Evolutionary conservation across 2,329 filamentous ascomycete species (phyloP), one percentile per base, ranked within the genome.

Genomic region (Fusarium devonianum): DNA sequence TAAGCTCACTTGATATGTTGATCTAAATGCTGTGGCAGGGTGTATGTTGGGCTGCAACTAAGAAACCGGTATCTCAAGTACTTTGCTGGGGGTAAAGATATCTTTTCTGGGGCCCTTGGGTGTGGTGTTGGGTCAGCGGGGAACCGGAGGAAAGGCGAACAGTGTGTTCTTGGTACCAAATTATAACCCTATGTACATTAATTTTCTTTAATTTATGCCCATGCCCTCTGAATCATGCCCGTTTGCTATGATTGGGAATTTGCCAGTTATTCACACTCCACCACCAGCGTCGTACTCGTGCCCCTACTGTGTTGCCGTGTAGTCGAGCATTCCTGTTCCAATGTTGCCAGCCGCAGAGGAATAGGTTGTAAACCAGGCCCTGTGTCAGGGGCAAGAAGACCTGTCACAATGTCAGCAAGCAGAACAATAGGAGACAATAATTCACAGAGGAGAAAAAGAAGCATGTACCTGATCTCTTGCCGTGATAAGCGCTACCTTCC

Each of bases 231-330:
- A 41, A 29, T 30, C 43, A 60, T 33, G 10, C 34, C 26, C 48
- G 46, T 29, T 40, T 60, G 13, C 25, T 25, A 33, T 55, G 61
- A 56, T 45, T 73, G 66, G 88, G 87, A 48, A 93, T 72, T 37
- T 81, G 79, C 94, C 94, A 97, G 66, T 95, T 91, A 68, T 97
- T 97, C 13, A 96, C 89, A 16, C 82, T 84, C 77, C 91, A 97
- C 93, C 94, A 99, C 94, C 93, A 97, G 60, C 92, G 80, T 63
- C 94, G 81, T 37, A 94, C 75, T 60, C 83, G 84, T 6, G 89
- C 90, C 16, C 94, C 94, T 12, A 89, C 75, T 18, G 85, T 86
- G 62, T 84, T 85, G 7, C 94, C 94, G 56, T 85, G 86, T 60
- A 96, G 80, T 67, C 86, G 85, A 11, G 90, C 87, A 49, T 82